Percentiles rank a stretch among this genome's conserved stretches.
Conservation (phyloP, 2,329 filamentous ascomycete genomes). For the Penicillium palitans region DNA sequence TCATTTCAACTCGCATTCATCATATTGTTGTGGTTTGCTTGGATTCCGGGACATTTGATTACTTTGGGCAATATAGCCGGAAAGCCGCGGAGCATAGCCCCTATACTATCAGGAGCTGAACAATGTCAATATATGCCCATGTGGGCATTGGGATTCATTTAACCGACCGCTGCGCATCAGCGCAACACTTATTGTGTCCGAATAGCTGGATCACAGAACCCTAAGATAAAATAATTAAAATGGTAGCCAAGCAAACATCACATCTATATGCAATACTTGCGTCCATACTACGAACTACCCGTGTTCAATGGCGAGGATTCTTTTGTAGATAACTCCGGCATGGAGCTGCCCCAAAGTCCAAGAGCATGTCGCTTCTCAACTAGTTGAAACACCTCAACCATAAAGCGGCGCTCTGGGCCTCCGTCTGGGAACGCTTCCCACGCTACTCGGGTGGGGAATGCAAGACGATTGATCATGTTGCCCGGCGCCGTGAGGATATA, state of each 20-base stretch:
- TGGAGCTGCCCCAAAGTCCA: slow-evolving; percentile 38
- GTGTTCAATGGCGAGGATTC: slow-evolving; percentile 27
- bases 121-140: background rate
- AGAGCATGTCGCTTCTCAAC: slow-evolving; percentile 39
- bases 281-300: background rate
- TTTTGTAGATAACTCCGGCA: slow-evolving; percentile 37
- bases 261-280: background rate
- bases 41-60: background rate
- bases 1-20: slow-evolving; percentile 7
- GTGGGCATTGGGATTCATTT: background rate
- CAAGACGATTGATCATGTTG: slow-evolving; percentile 44
- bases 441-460: slow-evolving; percentile 39
- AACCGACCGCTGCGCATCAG: background rate
- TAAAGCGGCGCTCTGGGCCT: slow-evolving; percentile 35
- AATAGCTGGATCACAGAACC: background rate
- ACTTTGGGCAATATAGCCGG: background rate
- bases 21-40: background rate
- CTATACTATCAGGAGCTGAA: background rate
- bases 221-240: background rate
- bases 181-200: background rate
- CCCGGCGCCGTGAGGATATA: slow-evolving; percentile 39
- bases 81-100: background rate
- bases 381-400: slow-evolving; percentile 35
- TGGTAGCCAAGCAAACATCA: background rate
- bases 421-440: slow-evolving; percentile 39